Evolutionary conservation across 495 filamentous ascomycete genomes (phyloP), one percentile per base, ranked within the genome.

Genomic region (Penicillium tannophilum): DNA sequence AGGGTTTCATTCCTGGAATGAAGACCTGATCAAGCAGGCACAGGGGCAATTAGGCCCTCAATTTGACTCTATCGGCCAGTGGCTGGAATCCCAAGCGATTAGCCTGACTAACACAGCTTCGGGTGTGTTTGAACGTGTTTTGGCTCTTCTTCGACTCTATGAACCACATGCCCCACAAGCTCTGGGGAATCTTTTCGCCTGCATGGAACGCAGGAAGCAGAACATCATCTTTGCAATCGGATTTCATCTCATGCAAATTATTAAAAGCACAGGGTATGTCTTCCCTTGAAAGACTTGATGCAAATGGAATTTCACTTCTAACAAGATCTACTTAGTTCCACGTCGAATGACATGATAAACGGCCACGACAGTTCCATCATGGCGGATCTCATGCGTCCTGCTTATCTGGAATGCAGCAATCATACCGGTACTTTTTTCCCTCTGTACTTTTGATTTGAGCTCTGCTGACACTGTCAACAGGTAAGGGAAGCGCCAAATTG

Each of bases 1-100:
- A 9, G 44, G 44, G 8, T 43, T 43, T 51, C 63, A 46, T 46
- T 67, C 61, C 52, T 72, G 71, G 71, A 74, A 74, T 30, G 31
- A 65, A 28, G 60, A 65, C 35, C 17, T 66, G 11, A 33, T 61
- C 4, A 6, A 55, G 20, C 30, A 19, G 1, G 14, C 45, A 31
- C n/a, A 51, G 5, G 43, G 31, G 1, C 6, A 16, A 19, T n/a
- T 63, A 6, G 19, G 14, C 3, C 14, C 10, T 16, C 3, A 17
- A 26, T 63, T 56, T 60, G 42, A 60, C 9, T 23, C 53, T 59
- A 9, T 56, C 45, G 24, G 2, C 10, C 6, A 54, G 53, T 58
- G 60, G 54, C 53, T 56, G 35, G 10, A 24, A 20, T 60, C 42
- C 5, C 26, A 49, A 7, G n/a, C 16, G 11, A 9, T 2, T 0